Percentiles rank a stretch among this genome's conserved stretches.
Conservation (phyloP, 306 rosid species). For the Astragalus membranaceus region DNA sequence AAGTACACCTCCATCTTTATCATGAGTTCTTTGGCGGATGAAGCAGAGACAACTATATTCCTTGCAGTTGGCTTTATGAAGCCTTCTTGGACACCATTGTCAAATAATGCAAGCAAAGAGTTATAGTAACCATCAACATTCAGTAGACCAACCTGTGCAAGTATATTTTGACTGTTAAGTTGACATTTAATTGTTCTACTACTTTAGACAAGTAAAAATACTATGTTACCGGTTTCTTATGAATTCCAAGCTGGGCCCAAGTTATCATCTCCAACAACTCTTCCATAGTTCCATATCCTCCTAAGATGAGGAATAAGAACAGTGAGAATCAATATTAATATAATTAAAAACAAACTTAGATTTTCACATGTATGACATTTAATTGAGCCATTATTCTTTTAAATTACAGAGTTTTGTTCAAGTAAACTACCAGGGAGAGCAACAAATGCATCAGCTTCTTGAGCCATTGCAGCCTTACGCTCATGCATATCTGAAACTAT, state of each 20-base stretch:
- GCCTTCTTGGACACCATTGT: slow-evolving; percentile 90
- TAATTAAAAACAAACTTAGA: not conserved
- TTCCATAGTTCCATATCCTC: slow-evolving; percentile 99
- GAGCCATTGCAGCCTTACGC: slow-evolving; percentile 89
- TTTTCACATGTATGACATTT: slow-evolving; percentile 4
- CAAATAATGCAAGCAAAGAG: slow-evolving; percentile 80
- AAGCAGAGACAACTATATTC: slow-evolving; percentile 72
- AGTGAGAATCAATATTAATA: not conserved
- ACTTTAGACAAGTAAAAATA: not conserved
- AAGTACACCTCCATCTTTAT: slow-evolving; percentile 68
- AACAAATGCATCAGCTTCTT: slow-evolving; percentile 84
- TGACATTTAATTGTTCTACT: not conserved
- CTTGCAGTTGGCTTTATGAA: slow-evolving; percentile 85
- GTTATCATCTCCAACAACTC: slow-evolving; percentile 93
- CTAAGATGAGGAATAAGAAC: slow-evolving; percentile 25
- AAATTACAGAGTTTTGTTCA: not conserved
- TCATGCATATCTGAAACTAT: slow-evolving; percentile 91
- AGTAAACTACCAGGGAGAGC: slow-evolving; percentile 77
- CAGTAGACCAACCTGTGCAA: slow-evolving; percentile 75
- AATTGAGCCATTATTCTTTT: not conserved
- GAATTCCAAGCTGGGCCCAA: slow-evolving; percentile 96
- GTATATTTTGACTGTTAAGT: not conserved
- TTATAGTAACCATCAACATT: slow-evolving; percentile 94
- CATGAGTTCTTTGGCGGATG: slow-evolving; percentile 81
- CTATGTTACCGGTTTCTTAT: slow-evolving; percentile 65